Conservation (phyloP, 2,329 filamentous ascomycete genomes). For the Apiospora aurea region DNA sequence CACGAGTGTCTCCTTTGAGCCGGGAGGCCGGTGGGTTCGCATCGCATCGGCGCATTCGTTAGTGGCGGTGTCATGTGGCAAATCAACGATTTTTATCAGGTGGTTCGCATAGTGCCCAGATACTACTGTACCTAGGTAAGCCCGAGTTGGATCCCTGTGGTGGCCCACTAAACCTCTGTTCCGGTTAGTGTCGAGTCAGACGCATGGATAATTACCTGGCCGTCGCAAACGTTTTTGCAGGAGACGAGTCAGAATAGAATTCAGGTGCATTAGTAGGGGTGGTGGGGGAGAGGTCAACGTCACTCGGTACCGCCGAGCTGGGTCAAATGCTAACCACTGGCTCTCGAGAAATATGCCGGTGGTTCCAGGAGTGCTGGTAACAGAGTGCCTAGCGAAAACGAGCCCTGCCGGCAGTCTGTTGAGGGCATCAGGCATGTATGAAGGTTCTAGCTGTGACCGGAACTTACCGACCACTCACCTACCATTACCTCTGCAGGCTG, state of each 20-base stretch:
- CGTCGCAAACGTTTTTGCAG: neutral
- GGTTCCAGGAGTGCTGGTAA: neutral
- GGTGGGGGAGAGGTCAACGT: neutral
- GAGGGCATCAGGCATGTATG: neutral
- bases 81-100: slow-evolving; percentile 10
- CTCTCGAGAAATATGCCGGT: neutral
- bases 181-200: neutral
- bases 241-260: neutral
- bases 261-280: neutral
- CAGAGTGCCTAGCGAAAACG: neutral
- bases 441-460: neutral
- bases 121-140: slow-evolving; percentile 1
- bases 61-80: slow-evolving; percentile 21
- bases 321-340: neutral
- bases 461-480: neutral
- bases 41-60: slow-evolving; percentile 1
- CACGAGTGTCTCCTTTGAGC: neutral
- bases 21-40: neutral
- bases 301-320: slow-evolving; percentile 2
- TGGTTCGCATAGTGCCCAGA: slow-evolving; percentile 6
- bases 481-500: neutral
- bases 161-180: neutral
- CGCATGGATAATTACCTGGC: neutral
- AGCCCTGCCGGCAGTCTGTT: neutral
- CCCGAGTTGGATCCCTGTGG: neutral